These are phyloP conservation scores for Holtermannia corniformis DNA, from an alignment of 768 basidiomycete species.

Conservation along the genomic window DNA sequence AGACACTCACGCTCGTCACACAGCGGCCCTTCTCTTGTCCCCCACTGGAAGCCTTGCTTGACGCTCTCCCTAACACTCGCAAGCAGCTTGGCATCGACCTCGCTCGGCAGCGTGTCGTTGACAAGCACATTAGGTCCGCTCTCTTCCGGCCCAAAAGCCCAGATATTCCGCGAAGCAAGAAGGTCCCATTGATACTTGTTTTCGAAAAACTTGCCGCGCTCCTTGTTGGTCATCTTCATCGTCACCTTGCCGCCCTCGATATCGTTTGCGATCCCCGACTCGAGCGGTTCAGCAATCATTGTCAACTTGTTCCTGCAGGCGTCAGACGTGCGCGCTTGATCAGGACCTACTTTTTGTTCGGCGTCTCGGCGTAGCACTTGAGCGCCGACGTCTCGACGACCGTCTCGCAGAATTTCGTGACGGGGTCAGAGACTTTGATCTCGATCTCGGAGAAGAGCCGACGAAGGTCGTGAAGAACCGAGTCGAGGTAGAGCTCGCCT, in stretches of 20 bases:
- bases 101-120: slow-evolving; percentile 92
- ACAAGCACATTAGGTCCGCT: slow-evolving; percentile 85
- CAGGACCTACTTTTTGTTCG: slow-evolving; percentile 60
- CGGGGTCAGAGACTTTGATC: slow-evolving; percentile 99
- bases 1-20: slow-evolving; percentile 89
- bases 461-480: slow-evolving; percentile 90
- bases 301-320: slow-evolving; percentile 80
- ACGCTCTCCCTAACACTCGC: slow-evolving; percentile 85
- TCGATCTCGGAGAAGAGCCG: slow-evolving; percentile 93
- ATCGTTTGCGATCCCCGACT: slow-evolving; percentile 90
- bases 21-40: slow-evolving; percentile 88
- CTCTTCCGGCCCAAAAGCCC: slow-evolving; percentile 98
- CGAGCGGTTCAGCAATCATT: slow-evolving; percentile 97
- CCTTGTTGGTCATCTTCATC: slow-evolving; percentile 91
- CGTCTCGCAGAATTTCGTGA: slow-evolving; percentile 96
- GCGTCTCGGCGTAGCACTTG: slow-evolving; percentile 98
- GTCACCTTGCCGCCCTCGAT: slow-evolving; percentile 86
- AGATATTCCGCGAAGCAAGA: slow-evolving; percentile 92
- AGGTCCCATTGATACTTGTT: slow-evolving; percentile 98
- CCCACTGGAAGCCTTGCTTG: slow-evolving; percentile 99
- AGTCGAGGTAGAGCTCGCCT: slow-evolving; percentile 93
- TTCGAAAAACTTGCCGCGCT: slow-evolving; percentile 90
- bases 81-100: slow-evolving; percentile 90
- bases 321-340: not conserved
- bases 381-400: slow-evolving; percentile 94